Conservation (phyloP, 306 rosid species). For the Cicer arietinum region DNA sequence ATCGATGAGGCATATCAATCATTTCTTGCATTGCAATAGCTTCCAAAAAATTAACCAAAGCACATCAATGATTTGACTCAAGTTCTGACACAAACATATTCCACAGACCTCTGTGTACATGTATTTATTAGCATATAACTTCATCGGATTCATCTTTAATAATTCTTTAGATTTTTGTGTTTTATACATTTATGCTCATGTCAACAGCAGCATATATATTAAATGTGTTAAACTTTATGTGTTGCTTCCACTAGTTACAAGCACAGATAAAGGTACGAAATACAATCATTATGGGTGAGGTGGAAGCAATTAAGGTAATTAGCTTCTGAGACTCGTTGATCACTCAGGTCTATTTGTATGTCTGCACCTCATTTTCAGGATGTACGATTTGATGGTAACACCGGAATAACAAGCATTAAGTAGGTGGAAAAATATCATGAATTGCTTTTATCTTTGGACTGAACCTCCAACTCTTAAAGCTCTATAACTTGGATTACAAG, state of each 20-base stretch:
- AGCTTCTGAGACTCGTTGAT: not conserved
- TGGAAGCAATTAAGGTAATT: not conserved
- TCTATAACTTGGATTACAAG: not conserved
- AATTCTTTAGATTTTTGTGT: not conserved
- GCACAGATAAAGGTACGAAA: slow-evolving; percentile 1
- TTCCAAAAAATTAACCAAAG: slow-evolving; percentile 24
- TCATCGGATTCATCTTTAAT: not conserved
- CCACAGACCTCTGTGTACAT: not conserved
- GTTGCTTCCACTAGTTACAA: not conserved
- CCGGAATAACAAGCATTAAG: not conserved
- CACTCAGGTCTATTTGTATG: not conserved
- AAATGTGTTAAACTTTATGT: not conserved
- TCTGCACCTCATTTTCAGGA: slow-evolving; percentile 1
- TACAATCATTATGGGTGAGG: not conserved
- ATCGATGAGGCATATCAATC: not conserved
- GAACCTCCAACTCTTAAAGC: not conserved
- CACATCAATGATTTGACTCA: not conserved
- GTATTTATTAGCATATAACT: slow-evolving; percentile 1
- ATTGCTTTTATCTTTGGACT: not conserved
- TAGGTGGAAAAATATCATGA: not conserved
- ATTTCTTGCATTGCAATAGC: slow-evolving; percentile 20
- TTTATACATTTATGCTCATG: not conserved
- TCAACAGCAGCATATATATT: not conserved
- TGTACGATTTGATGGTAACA: not conserved
- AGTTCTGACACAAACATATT: not conserved